Evolutionary conservation across 345 rosid genomes (phyloP).

Genomic region (Gossypium anomalum): DNA sequence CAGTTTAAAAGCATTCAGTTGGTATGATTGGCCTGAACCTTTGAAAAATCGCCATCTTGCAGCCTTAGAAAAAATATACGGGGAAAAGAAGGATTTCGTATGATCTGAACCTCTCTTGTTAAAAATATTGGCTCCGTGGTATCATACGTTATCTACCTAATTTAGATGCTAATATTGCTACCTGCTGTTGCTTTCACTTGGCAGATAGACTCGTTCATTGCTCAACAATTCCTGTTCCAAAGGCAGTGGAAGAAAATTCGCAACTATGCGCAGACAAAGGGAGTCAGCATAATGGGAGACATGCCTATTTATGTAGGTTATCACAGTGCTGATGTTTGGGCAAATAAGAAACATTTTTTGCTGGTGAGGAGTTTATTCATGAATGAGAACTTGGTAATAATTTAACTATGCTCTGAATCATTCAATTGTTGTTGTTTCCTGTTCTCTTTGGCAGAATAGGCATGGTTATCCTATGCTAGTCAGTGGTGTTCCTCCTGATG

Average conservation of each 20-base stretch:
- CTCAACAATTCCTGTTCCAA: constrained; percentile 89
- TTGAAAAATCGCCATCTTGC: constrained; percentile 73
- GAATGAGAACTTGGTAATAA: constrained; percentile 4
- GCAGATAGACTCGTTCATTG: constrained; percentile 84
- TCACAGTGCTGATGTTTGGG: constrained; percentile 99
- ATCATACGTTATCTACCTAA: neutral
- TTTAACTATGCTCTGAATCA: constrained; percentile 7
- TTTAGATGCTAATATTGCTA: constrained; percentile 12
- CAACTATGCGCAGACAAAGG: constrained; percentile 59
- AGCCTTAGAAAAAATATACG: constrained; percentile 80
- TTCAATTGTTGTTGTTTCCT: constrained; percentile 15
- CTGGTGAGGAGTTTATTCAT: constrained; percentile 47
- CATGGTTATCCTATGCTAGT: constrained; percentile 77
- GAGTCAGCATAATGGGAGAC: constrained; percentile 93
- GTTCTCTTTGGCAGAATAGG: constrained; percentile 52
- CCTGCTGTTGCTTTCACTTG: constrained; percentile 22
- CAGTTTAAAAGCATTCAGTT: constrained; percentile 49
- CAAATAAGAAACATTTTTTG: constrained; percentile 79
- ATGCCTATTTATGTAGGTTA: constrained; percentile 97
- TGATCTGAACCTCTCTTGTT: constrained; percentile 28
- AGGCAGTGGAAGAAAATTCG: constrained; percentile 91
- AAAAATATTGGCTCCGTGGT: constrained; percentile 9
- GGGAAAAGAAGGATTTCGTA: constrained; percentile 76
- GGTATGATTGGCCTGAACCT: constrained; percentile 91
- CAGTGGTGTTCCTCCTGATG: constrained; percentile 95